Percentiles rank a stretch among this genome's conserved stretches.
These are phyloP conservation scores for Boletus rubropictus DNA, from an alignment of 768 basidiomycete genomes.

Conservation along the genomic window DNA sequence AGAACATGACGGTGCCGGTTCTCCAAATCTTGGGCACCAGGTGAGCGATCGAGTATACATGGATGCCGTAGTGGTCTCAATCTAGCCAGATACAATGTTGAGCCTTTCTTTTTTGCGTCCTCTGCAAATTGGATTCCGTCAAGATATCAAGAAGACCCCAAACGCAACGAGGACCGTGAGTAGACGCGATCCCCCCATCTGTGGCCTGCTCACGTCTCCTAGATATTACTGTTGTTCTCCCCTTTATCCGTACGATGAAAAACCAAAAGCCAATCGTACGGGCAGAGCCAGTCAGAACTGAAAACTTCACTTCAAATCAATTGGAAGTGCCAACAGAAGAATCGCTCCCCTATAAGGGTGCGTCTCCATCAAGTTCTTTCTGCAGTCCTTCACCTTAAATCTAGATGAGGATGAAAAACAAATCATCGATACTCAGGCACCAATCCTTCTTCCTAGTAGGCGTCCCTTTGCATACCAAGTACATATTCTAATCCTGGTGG, in stretches of 20 bases:
- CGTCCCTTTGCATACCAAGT: background rate
- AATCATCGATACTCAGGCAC: slow-evolving; percentile 49
- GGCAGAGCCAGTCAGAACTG: slow-evolving; percentile 11
- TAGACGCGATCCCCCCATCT: slow-evolving; percentile 26
- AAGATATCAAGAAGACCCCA: slow-evolving; percentile 51
- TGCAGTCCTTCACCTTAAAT: background rate
- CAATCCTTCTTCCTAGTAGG: slow-evolving; percentile 37
- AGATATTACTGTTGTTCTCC: slow-evolving; percentile 56
- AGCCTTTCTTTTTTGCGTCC: slow-evolving; percentile 63
- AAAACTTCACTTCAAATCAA: background rate
- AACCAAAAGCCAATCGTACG: slow-evolving; percentile 23
- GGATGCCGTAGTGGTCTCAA: background rate
- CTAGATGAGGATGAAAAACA: slow-evolving; percentile 17
- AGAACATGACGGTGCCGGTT: slow-evolving; percentile 44
- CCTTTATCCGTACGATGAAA: slow-evolving; percentile 43
- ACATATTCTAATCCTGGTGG: background rate
- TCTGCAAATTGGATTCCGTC: slow-evolving; percentile 64
- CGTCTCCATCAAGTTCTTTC: background rate
- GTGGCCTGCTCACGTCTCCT: background rate
- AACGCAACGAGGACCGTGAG: slow-evolving; percentile 45
- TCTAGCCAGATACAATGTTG: slow-evolving; percentile 44
- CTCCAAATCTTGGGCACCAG: slow-evolving; percentile 53
- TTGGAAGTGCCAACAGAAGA: background rate
- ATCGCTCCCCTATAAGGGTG: slow-evolving; percentile 17
- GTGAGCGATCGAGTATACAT: slow-evolving; percentile 28